Evolutionary conservation across 2,329 filamentous ascomycete genomes (phyloP), one percentile per base, ranked within the genome.

Genomic region (Ophiocordyceps camponoti-leonardi): DNA sequence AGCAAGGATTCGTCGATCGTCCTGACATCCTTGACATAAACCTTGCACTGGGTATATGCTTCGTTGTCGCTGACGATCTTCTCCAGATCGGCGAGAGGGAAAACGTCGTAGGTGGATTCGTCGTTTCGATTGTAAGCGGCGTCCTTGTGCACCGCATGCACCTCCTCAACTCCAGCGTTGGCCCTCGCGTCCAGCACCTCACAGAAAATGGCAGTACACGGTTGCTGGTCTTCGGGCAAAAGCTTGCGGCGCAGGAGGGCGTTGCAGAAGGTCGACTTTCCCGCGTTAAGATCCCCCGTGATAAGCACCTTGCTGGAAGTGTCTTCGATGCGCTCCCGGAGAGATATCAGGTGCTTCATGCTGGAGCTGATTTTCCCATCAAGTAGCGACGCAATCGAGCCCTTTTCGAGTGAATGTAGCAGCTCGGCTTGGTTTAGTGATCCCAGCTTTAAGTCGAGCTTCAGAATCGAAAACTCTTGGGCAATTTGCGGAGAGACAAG

Each of bases 201-300:
- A 60, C 92, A 98, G 65, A 98, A 98, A 47, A 98, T 94, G 63
- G 86, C 92, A 2, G 92, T 98, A 63, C 92, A 98, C 2, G 92
- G 92, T 59, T 96, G 92, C 61, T 98, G 90, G 55, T 98, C 92
- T 63, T 96, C 92, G 0, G 92, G 92, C 4, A 98, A 66, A 26
- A 98, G 77, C 63, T 96, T 96, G 50, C 88, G 79, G 49, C 92
- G 81, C 39, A 98, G 66, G 2, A 98, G 69, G n/a, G 92, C 92
- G 62, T 98, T 98, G 67, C 92, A 98, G 56, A 98, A 98, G 1
- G 92, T 98, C 4, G 92, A 98, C 60, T 98, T 98, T 58, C 92
- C 92, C 10, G 92, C 90, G 58, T 98, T 98, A 45, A 98, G 65
- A 59, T 98, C 92, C 56, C 92, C 92, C 0, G 92, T 98, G 18